These are phyloP conservation scores for Alternaria sp. DNA, from an alignment of 2,329 filamentous ascomycete species.

Conservation along the genomic window DNA sequence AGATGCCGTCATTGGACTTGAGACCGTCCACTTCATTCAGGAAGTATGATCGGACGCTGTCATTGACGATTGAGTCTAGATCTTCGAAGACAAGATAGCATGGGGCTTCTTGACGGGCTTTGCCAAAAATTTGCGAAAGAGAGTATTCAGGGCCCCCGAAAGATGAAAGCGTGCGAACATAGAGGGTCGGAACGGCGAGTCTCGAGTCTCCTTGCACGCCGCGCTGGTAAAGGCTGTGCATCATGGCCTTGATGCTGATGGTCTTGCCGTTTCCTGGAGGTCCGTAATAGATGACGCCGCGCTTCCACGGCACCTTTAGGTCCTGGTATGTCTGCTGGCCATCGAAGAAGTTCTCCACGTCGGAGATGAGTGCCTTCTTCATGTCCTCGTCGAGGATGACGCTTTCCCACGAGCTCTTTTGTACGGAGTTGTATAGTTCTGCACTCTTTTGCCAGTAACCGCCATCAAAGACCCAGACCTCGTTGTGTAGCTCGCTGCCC, in stretches of 20 bases:
- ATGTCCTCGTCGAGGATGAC: constrained; percentile 72
- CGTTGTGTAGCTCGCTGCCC: constrained; percentile 66
- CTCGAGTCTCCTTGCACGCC: constrained; percentile 47
- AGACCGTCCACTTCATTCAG: constrained; percentile 78
- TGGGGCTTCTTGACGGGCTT: constrained; percentile 69
- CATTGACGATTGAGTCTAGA: constrained; percentile 71
- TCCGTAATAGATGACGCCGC: constrained; percentile 73
- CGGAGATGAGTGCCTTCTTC: constrained; percentile 70
- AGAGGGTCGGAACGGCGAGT: constrained; percentile 62
- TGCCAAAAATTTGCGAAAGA: constrained; percentile 50
- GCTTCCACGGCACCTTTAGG: constrained; percentile 75
- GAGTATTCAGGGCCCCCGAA: constrained; percentile 64
- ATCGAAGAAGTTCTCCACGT: constrained; percentile 72
- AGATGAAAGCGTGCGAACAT: constrained; percentile 61
- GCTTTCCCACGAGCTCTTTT: constrained; percentile 66
- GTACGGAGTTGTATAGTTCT: constrained; percentile 65
- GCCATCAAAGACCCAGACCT: constrained; percentile 73
- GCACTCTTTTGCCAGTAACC: constrained; percentile 70
- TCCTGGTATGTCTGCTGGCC: constrained; percentile 65
- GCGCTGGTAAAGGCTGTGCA: constrained; percentile 68
- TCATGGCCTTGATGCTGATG: constrained; percentile 74
- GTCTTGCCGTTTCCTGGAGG: constrained; percentile 73
- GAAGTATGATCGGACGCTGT: constrained; percentile 71
- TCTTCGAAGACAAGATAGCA: constrained; percentile 78
- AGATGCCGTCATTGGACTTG: constrained; percentile 73